A percentile compares a stretch with the other conserved stretches of the same genome.
phyloP scores from a whole-genome alignment of 164 flowering plant species.

The Stephania japonica region DNA sequence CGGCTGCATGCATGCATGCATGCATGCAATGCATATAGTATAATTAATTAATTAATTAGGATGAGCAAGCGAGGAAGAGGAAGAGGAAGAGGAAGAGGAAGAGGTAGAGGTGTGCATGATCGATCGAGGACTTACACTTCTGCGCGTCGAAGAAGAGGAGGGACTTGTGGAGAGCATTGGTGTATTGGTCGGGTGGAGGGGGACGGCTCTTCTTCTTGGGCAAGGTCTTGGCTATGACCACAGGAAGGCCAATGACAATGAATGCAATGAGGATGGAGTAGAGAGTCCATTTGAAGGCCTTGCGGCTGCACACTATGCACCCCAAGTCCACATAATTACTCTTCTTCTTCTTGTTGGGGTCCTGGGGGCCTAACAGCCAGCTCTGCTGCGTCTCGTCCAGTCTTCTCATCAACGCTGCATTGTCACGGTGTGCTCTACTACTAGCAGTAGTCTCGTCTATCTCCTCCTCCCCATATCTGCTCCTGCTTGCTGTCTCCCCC shows the following conservation, averaged over 20 bases:
- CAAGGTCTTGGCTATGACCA: conserved; percentile 44
- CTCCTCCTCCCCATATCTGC: neutral
- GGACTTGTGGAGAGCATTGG: conserved; percentile 69
- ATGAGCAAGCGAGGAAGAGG: no score
- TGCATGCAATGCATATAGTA: no score
- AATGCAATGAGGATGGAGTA: conserved; percentile 31
- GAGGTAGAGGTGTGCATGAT: no score
- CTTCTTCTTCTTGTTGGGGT: conserved; percentile 40
- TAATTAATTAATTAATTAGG: no score
- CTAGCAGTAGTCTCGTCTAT: neutral
- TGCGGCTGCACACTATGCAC: conserved; percentile 53
- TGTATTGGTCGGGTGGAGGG: conserved; percentile 59
- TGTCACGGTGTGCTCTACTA: no score
- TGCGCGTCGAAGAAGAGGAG: conserved; percentile 89
- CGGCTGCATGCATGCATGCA: conserved; percentile 39
- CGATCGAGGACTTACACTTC: conserved; percentile 65
- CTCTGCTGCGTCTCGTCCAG: conserved; percentile 11
- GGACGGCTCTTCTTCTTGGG: conserved; percentile 42
- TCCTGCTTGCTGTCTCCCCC: neutral
- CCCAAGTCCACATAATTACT: conserved; percentile 75
- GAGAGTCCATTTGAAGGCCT: conserved; percentile 45
- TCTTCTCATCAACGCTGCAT: no score
- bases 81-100: no score
- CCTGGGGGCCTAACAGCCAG: conserved; percentile 17
- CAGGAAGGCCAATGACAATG: conserved; percentile 57